A percentile compares a stretch with the other conserved stretches of the same genome.
Evolutionary conservation across 2,329 filamentous ascomycete genomes (phyloP).

Genomic region (Curvularia hawaiiensis): DNA sequence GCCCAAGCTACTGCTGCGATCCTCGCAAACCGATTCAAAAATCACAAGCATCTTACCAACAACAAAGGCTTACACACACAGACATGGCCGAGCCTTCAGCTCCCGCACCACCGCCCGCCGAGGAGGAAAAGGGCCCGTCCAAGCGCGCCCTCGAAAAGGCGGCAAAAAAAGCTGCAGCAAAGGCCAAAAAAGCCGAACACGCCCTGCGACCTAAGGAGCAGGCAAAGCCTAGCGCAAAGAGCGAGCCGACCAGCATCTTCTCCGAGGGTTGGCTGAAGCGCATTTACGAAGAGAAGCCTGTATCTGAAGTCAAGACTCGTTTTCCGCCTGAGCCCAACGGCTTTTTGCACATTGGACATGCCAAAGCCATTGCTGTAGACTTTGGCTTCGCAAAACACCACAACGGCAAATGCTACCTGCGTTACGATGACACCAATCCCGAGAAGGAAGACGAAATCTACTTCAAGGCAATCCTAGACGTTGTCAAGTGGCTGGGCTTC

Average conservation of each 20-base stretch:
- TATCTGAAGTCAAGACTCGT: slow-evolving; percentile 53
- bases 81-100: slow-evolving; percentile 33
- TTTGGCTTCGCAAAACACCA: slow-evolving; percentile 91
- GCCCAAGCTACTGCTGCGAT: background rate
- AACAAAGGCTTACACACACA: slow-evolving; percentile 7
- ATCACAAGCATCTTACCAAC: background rate
- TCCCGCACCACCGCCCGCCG: slow-evolving; percentile 23
- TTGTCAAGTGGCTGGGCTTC: slow-evolving; percentile 86
- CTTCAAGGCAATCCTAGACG: slow-evolving; percentile 86
- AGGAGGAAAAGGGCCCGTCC: slow-evolving; percentile 48
- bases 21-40: background rate
- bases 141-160: slow-evolving; percentile 57
- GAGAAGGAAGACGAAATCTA: slow-evolving; percentile 90
- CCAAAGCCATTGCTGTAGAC: slow-evolving; percentile 94
- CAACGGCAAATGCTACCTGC: slow-evolving; percentile 75
- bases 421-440: slow-evolving; percentile 96
- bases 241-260: slow-evolving; percentile 49
- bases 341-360: slow-evolving; percentile 90
- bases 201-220: slow-evolving; percentile 50
- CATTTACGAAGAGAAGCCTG: slow-evolving; percentile 57
- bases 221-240: slow-evolving; percentile 34
- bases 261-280: slow-evolving; percentile 56
- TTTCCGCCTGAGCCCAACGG: slow-evolving; percentile 76
- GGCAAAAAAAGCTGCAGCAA: slow-evolving; percentile 55
- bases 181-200: slow-evolving; percentile 51